Conservation (phyloP, 1,139 yeast genomes). For the Suhomyces anneliseae region DNA sequence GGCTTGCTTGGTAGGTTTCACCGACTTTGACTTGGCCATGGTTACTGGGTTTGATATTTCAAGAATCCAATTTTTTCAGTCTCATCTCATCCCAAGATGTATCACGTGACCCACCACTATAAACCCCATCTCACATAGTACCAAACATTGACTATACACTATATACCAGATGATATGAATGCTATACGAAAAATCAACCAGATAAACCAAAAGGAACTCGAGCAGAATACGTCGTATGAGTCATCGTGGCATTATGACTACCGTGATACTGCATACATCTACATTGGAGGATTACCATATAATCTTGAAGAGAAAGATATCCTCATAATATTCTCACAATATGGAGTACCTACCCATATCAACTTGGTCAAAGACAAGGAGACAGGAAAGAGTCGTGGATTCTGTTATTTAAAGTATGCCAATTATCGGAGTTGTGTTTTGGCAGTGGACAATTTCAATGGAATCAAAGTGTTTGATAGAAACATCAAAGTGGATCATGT, state of each 20-base stretch:
- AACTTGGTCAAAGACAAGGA: slow-evolving; percentile 68
- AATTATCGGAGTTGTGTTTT: slow-evolving; percentile 78
- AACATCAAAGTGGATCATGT: slow-evolving; percentile 74
- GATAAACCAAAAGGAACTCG: slow-evolving; percentile 69
- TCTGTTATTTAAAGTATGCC: slow-evolving; percentile 80
- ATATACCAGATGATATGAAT: slow-evolving; percentile 29
- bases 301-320: slow-evolving; percentile 74
- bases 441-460: slow-evolving; percentile 89
- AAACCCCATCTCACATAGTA: not conserved
- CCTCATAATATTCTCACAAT: slow-evolving; percentile 80
- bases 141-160: not conserved
- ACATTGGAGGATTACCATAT: slow-evolving; percentile 70
- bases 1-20: slow-evolving; percentile 5
- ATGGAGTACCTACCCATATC: slow-evolving; percentile 81
- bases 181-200: slow-evolving; percentile 52
- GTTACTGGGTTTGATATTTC: not conserved
- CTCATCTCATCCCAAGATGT: slow-evolving; percentile 9
- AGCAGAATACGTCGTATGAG: slow-evolving; percentile 52
- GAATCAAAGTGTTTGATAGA: slow-evolving; percentile 60
- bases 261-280: slow-evolving; percentile 57
- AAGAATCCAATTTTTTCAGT: slow-evolving; percentile 3
- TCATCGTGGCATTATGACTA: slow-evolving; percentile 93
- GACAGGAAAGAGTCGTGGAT: slow-evolving; percentile 71
- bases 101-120: slow-evolving; percentile 4
- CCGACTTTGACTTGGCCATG: slow-evolving; percentile 10